Base-by-base conservation (phyloP, 2,329 filamentous ascomycete species). In the Hypocrella siamensis region DNA sequence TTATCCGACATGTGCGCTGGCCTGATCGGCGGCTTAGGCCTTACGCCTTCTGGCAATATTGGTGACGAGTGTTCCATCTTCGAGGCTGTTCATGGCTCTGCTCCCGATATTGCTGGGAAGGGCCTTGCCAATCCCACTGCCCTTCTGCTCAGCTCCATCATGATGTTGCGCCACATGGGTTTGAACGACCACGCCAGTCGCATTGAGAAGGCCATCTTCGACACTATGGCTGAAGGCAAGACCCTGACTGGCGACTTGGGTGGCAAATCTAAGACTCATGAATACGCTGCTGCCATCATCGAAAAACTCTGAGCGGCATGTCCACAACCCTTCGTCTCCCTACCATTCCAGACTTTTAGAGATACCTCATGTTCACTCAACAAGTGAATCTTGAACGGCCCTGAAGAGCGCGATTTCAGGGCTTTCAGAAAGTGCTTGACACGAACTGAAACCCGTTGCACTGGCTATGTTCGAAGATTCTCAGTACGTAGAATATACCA, bases 121-220 rank as follows among this genome's bases (percentile, higher is more conserved):
- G 80, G 74, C 45, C 79, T 96, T 46, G 90, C 90, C 52, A 98
- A 98, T 74, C 90, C 90, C 40, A 96, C 90, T 39, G 90, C 90
- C 37, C 76, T 98, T 46, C 75, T 98, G 43, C 79, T 96, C 52
- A 83, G 75, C 60, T 92, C 82, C 58, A 90, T 96, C 67, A 96
- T 98, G 90, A 96, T 98, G 90, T 65, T 98, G 70, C 79, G 90
- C 61, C 90, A 98, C 66, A 96, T 98, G 88, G 77, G 81, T 51
- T 70, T 98, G 42, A 76, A 65, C 58, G 70, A 83, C 41, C 76
- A 96, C 57, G 90, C 90, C 45, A 58, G 67, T 57, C 77, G 75
- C 58, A 96, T 98, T 53, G 83, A 96, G 70, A 80, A 74, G 60
- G 90, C 90, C 44, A 92, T 88, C 53, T 96, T 98, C 60, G 82